These are phyloP conservation scores for Aspergillus baeticus DNA, from an alignment of 495 filamentous ascomycete species.

Conservation along the genomic window DNA sequence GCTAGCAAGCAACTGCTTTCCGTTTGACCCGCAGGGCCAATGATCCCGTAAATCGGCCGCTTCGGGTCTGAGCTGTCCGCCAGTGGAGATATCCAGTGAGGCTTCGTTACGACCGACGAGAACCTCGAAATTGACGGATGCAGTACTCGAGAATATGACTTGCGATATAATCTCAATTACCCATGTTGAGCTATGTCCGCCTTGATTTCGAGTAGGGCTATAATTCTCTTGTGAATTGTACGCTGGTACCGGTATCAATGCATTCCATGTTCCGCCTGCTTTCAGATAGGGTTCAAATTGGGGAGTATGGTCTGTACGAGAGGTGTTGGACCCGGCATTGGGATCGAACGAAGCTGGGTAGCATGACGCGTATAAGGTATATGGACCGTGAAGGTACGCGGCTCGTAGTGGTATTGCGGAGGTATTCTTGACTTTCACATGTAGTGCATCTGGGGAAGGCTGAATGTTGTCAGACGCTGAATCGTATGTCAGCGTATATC, in stretches of 20 bases:
- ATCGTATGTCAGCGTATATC: constrained; percentile 90
- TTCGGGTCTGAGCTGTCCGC: constrained; percentile 36
- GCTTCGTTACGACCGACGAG: constrained; percentile 82
- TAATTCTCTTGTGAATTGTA: constrained; percentile 24
- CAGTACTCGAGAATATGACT: constrained; percentile 84
- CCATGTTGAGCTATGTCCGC: constrained; percentile 69
- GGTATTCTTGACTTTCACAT: constrained; percentile 89
- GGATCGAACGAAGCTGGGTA: constrained; percentile 80
- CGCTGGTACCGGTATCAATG: constrained; percentile 73
- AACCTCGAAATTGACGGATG: constrained; percentile 87
- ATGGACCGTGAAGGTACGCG: constrained; percentile 94
- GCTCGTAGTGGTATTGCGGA: constrained; percentile 86
- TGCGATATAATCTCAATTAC: constrained; percentile 89
- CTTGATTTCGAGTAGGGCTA: constrained; percentile 9
- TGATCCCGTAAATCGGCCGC: constrained; percentile 76
- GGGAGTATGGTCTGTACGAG: constrained; percentile 63
- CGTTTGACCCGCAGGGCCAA: constrained; percentile 46
- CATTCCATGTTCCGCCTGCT: constrained; percentile 82
- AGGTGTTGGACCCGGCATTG: constrained; percentile 64
- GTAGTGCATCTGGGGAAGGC: constrained; percentile 72
- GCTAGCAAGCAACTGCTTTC: constrained; percentile 48
- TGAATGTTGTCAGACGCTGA: constrained; percentile 85
- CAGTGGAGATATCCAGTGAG: constrained; percentile 62
- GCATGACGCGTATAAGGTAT: constrained; percentile 81
- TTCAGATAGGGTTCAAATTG: constrained; percentile 96